Base-by-base conservation (phyloP, 1,284 basidiomycete species). In the Moesziomyces sp. region DNA sequence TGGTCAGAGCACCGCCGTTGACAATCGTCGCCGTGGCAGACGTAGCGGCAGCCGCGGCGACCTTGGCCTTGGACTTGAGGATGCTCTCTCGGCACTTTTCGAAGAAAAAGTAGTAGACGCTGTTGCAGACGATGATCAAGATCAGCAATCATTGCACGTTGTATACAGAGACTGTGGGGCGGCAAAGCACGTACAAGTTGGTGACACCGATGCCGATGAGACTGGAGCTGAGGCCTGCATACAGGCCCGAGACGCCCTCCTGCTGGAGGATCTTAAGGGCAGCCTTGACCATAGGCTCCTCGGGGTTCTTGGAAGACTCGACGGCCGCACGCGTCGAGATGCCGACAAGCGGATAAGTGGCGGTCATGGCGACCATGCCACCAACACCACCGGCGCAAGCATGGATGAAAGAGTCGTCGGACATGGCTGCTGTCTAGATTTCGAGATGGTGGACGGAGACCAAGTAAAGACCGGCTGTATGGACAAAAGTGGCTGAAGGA, bases 301-400 rank as follows among this genome's bases (percentile, higher is more conserved):
- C 86, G 63, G 76, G 76, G 48, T 91, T 88, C 67, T 89, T 91
- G 86, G 90, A 92, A 1, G 91, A 91, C 78, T 94, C 91, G 8
- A 98, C 93, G 9, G 95, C 95, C 1, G 94, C 93, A 50, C 95
- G 89, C 1, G 94, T 98, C 5, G 93, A 95, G 38, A 98, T 87
- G 83, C 94, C 92, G 71, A 97, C 91, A 35, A 99, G 88, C 9
- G 96, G 96, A 83, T 86, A 82, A 28, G 60, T 76, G 54, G 61
- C 64, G 30, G 70, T 71, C 61, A 74, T 67, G 52, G 83, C 66
- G 48, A 93, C 88, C 80, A 95, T 91, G 51, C 96, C 96, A 58
- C 94, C 96, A 5, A 91, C 89, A 30, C 94, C 93, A 46, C 96
- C 96, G 23, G 95, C 93, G 38, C 92, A 85, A 34, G 95, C 90